A percentile compares a stretch with the other conserved stretches of the same genome.
These are phyloP conservation scores for Penicillium silybi DNA, from an alignment of 495 filamentous ascomycete genomes.

Conservation along the genomic window DNA sequence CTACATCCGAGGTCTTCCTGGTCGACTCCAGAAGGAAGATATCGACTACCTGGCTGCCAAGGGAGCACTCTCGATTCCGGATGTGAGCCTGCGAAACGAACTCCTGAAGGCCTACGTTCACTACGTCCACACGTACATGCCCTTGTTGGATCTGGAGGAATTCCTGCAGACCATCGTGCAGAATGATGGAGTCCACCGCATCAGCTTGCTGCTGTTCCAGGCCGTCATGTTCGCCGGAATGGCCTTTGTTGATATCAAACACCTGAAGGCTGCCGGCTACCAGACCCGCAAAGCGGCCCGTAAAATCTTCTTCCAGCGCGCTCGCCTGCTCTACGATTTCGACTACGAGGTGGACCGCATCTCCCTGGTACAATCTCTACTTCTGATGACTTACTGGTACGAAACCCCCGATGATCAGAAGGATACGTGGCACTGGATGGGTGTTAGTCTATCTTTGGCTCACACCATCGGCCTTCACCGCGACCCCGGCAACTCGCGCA, in stretches of 20 bases:
- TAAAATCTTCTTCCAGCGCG: constrained; percentile 74
- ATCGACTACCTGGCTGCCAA: constrained; percentile 70
- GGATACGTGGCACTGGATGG: constrained; percentile 92
- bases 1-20: constrained; percentile 71
- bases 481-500: constrained; percentile 69
- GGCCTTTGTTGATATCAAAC: constrained; percentile 69
- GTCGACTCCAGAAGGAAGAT: constrained; percentile 67
- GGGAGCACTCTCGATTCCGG: constrained; percentile 69
- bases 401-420: constrained; percentile 87
- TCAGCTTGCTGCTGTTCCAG: constrained; percentile 77
- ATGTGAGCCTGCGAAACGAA: constrained; percentile 63
- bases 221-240: constrained; percentile 78
- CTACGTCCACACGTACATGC: constrained; percentile 87
- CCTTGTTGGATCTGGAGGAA: constrained; percentile 72
- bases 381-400: constrained; percentile 90
- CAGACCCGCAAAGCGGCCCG: constrained; percentile 66
- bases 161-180: constrained; percentile 64
- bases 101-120: constrained; percentile 72
- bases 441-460: constrained; percentile 75
- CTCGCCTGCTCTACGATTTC: constrained; percentile 76
- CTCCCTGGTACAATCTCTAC: constrained; percentile 73
- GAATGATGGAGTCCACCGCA: constrained; percentile 61
- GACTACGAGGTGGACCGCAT: constrained; percentile 82
- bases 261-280: constrained; percentile 67
- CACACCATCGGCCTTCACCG: constrained; percentile 82